phyloP scores from a whole-genome alignment of 768 basidiomycete species.

The Aureoboletus auriporus region DNA sequence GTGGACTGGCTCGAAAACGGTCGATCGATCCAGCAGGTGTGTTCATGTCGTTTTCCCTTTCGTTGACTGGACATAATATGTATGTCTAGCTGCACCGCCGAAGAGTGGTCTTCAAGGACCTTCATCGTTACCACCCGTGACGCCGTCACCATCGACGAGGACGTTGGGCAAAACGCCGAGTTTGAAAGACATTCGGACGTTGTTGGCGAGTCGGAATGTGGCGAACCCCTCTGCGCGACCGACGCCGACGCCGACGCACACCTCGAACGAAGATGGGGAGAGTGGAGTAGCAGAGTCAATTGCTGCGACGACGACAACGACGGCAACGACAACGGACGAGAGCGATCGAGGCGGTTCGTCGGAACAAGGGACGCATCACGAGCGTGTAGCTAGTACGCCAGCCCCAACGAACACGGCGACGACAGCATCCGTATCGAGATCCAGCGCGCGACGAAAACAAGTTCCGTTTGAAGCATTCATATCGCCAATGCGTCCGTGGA shows the following conservation, averaged over 20 bases:
- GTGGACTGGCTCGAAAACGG: neutral
- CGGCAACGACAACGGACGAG: too few relatives aligned
- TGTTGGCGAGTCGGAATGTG: conserved; percentile 11
- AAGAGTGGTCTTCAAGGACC: neutral
- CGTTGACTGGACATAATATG: too few relatives aligned
- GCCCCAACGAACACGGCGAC: neutral
- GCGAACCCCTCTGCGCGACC: neutral
- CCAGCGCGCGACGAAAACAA: neutral
- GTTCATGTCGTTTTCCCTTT: neutral
- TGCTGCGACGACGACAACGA: neutral
- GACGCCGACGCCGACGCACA: neutral
- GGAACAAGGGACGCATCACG: neutral
- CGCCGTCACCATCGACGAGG: neutral
- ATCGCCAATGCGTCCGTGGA: conserved; percentile 9
- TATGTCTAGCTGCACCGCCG: too few relatives aligned
- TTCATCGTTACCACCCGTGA: neutral
- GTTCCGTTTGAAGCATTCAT: conserved; percentile 22
- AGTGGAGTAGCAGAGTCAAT: too few relatives aligned
- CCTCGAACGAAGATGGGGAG: neutral
- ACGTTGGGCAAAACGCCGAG: conserved; percentile 10
- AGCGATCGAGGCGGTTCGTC: neutral
- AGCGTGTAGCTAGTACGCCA: neutral
- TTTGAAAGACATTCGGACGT: conserved; percentile 11
- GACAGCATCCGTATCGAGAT: neutral
- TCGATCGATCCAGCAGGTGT: neutral